Base-by-base conservation (phyloP, 768 basidiomycete species). In the Leccinellum albellum region DNA sequence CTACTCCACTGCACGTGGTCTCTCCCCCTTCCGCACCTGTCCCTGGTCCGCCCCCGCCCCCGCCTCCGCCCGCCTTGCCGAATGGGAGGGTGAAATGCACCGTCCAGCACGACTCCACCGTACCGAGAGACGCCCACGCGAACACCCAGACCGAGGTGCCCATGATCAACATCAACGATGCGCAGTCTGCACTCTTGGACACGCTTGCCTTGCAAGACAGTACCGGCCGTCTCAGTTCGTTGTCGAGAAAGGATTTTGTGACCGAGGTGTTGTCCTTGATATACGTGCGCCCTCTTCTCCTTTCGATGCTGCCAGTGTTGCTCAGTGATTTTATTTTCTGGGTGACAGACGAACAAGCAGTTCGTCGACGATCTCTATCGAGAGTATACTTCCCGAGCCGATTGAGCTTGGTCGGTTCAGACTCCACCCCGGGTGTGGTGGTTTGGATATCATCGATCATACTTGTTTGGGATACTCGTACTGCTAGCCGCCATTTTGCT, bases 341-440 rank as follows among this genome's bases (percentile, higher is more conserved):
- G 15, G 31, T 24, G 37, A 26, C 62, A 89, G 87, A 87, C 80
- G 53, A 83, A 89, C 73, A 77, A 81, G 61, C 70, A 75, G 15
- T 89, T 89, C 63, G 85, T 85, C 57, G 85, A 89, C 61, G 70
- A 74, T 37, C 76, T 87, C 47, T 86, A 78, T 74, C 76, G 74
- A 56, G 79, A 82, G 45, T 88, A 86, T 67, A 57, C 68, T 53
- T 56, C 69, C 17, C 59, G 50, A 47, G 46, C 42, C 14, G 51
- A 40, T 28, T 68, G 56, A 69, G 42, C 14, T 28, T 6, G 42
- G 42, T 21, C 12, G 21, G 42, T 44, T 23, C 42, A 21, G 15
- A 45, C 21, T 23, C 42, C 21, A 14, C 42, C 13, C 6, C 21
- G 13, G 14, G 9, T 10, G 24, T 47, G 5, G 6, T 47, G 7